These are phyloP conservation scores for Amylostereum areolatum DNA, from an alignment of 1,284 basidiomycete species.

Conservation along the genomic window DNA sequence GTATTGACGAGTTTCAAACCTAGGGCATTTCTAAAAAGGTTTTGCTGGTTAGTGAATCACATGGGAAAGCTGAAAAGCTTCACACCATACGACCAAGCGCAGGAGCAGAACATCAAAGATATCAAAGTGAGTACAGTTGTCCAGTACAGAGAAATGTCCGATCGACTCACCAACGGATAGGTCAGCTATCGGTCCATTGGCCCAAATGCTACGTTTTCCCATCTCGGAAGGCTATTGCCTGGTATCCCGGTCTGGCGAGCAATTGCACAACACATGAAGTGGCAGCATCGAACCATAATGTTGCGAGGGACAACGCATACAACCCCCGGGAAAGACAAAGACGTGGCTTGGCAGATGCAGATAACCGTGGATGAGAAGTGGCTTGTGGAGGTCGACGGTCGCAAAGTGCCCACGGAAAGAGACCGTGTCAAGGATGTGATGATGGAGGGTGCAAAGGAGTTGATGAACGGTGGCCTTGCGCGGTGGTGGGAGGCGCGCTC, in stretches of 20 bases:
- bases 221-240: background rate
- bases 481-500: too few species aligned
- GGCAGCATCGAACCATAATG: background rate
- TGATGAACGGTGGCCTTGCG: too few species aligned
- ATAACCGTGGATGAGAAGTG: too few species aligned
- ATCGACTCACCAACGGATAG: too few species aligned
- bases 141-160: background rate
- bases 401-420: too few species aligned
- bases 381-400: too few species aligned
- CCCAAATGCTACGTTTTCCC: background rate
- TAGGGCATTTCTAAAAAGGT: constrained; percentile 22
- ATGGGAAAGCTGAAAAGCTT: constrained; percentile 20
- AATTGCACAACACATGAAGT: constrained; percentile 1
- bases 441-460: too few species aligned
- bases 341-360: background rate
- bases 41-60: constrained; percentile 31
- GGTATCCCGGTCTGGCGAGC: constrained; percentile 1
- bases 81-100: constrained; percentile 8
- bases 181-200: constrained; percentile 1
- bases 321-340: background rate
- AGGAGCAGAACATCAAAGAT: constrained; percentile 14
- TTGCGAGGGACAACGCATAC: background rate
- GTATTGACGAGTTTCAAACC: too few species aligned
- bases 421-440: too few species aligned
- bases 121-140: constrained; percentile 10